Percentiles rank a stretch among this genome's conserved stretches.
These are phyloP conservation scores for Fremontodendron californicum DNA, from an alignment of 345 rosid genomes.

Conservation along the genomic window DNA sequence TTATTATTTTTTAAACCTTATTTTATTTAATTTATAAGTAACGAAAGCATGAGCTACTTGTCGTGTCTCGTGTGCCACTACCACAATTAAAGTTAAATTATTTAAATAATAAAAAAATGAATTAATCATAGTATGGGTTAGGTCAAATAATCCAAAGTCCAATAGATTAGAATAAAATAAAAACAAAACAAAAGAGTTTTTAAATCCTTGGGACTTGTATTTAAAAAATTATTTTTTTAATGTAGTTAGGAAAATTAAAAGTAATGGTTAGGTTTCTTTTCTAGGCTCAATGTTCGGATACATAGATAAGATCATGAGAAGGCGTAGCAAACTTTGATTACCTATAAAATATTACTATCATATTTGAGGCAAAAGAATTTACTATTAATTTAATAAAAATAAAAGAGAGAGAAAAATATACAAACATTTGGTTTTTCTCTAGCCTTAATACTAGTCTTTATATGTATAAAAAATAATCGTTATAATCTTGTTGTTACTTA, in stretches of 20 bases:
- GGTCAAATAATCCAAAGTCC: conserved; percentile 31
- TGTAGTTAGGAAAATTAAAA: not conserved
- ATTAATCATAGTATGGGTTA: conserved; percentile 18
- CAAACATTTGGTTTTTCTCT: no score
- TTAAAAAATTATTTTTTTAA: not conserved
- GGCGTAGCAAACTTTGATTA: conserved; percentile 7
- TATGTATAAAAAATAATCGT: no score
- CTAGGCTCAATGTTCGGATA: not conserved
- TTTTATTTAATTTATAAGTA: not conserved
- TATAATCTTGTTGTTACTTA: no score
- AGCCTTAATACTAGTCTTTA: no score
- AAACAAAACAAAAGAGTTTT: not conserved
- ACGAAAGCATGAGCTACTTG: conserved; percentile 16
- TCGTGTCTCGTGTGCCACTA: conserved; percentile 30
- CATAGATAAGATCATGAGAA: not conserved
- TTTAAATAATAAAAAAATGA: conserved; percentile 11
- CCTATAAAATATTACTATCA: not conserved
- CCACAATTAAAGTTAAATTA: conserved; percentile 1
- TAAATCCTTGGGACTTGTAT: not conserved
- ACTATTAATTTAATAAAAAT: not conserved
- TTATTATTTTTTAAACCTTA: not conserved
- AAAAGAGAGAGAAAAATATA: not conserved
- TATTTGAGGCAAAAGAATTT: not conserved
- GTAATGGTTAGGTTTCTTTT: not conserved
- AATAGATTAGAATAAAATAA: not conserved